phyloP scores from a whole-genome alignment of 176 grass and related monocot species.

The Metroxylon sagu region DNA sequence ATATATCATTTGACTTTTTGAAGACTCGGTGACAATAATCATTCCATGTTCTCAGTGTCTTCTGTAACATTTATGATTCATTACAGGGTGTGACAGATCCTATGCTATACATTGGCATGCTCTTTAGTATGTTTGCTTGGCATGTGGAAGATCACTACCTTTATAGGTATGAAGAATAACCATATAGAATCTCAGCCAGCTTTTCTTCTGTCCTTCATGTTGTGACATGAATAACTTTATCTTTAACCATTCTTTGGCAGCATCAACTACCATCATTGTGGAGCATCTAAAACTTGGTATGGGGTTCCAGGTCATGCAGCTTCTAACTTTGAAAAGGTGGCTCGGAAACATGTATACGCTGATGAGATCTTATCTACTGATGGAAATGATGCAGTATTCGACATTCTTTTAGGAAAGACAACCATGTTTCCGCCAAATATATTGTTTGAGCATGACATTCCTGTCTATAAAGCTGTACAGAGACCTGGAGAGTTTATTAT shows the following conservation, averaged over 20 bases:
- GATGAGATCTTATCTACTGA: constrained; percentile 69
- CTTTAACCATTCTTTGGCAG: constrained; percentile 23
- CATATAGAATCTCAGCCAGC: neutral
- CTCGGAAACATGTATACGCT: constrained; percentile 65
- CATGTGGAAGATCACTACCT: constrained; percentile 99
- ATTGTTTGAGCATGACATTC: constrained; percentile 65
- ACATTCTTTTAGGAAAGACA: constrained; percentile 82
- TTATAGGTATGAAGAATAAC: constrained; percentile 52
- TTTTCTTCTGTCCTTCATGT: too few species aligned
- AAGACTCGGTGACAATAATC: constrained; percentile 9
- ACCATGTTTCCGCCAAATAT: constrained; percentile 96
- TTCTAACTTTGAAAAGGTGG: constrained; percentile 67
- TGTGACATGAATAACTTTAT: too few species aligned
- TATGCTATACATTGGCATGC: constrained; percentile 99
- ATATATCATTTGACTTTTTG: constrained; percentile 7
- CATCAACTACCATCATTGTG: constrained; percentile 96
- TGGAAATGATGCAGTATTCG: constrained; percentile 83
- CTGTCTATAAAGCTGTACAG: constrained; percentile 89
- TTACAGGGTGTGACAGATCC: constrained; percentile 96
- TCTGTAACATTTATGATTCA: constrained; percentile 18
- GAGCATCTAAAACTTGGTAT: constrained; percentile 95
- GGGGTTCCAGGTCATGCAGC: constrained; percentile 82
- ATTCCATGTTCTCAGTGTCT: neutral
- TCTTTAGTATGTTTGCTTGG: constrained; percentile 99
- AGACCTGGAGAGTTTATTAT: constrained; percentile 87